phyloP scores from a whole-genome alignment of 2,329 filamentous ascomycete species.

The Aspergillus sp. region DNA sequence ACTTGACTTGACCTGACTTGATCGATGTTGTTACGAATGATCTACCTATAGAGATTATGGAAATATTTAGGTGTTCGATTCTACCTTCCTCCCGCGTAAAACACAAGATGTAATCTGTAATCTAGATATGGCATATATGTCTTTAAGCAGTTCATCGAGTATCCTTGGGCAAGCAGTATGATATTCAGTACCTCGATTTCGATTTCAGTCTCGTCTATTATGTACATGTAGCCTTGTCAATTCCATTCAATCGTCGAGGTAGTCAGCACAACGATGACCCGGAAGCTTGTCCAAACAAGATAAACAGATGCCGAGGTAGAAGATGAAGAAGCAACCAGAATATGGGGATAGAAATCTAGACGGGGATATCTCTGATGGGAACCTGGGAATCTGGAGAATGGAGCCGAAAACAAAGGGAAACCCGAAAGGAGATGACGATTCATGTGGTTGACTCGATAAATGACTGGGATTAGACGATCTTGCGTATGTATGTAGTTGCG shows the following conservation, averaged over 20 bases:
- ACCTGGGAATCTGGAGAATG: not conserved
- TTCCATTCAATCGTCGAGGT: not conserved
- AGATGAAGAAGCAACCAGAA: not conserved
- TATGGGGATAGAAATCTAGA: conserved; percentile 8
- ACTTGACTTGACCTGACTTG: conserved; percentile 39
- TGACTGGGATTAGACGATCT: not conserved
- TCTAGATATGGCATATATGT: not conserved
- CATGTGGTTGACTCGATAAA: not conserved
- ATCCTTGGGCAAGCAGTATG: not conserved
- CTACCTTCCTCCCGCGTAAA: not conserved
- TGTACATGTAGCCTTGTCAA: not conserved
- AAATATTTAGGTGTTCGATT: conserved; percentile 27
- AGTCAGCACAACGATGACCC: not conserved
- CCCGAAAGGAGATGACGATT: not conserved
- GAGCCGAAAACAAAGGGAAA: not conserved
- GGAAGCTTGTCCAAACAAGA: not conserved
- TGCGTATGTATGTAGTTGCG: not conserved
- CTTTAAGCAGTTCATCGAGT: not conserved
- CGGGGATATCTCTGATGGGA: conserved; percentile 5
- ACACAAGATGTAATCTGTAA: not conserved
- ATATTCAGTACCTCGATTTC: not conserved
- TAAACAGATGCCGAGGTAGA: not conserved
- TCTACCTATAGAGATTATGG: conserved; percentile 47
- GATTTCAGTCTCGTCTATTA: not conserved
- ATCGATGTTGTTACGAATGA: conserved; percentile 47